Percentiles rank a stretch among this genome's conserved stretches.
These are phyloP conservation scores for Gentiana macrophylla DNA, from an alignment of 257 asterid species.

Conservation along the genomic window DNA sequence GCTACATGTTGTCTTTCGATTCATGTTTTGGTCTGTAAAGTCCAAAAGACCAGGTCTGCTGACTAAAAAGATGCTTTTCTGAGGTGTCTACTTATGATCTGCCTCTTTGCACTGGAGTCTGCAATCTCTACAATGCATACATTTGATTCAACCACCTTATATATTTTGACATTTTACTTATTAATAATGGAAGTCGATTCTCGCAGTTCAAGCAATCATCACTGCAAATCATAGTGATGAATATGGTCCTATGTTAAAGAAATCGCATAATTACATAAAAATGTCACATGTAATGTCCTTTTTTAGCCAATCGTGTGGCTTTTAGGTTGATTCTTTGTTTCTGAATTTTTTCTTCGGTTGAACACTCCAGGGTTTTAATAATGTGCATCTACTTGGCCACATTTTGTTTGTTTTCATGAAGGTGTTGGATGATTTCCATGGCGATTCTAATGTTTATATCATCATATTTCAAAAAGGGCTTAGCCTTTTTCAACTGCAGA, in stretches of 20 bases:
- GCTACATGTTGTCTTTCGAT: too few relatives aligned
- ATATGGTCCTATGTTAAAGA: constrained; percentile 55
- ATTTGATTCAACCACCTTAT: too few relatives aligned
- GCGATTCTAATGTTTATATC: constrained; percentile 67
- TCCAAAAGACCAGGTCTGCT: too few relatives aligned
- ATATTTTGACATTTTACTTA: too few relatives aligned
- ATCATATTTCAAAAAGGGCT: constrained; percentile 98
- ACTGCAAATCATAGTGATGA: constrained; percentile 60
- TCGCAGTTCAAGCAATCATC: constrained; percentile 85
- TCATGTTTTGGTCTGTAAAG: too few relatives aligned
- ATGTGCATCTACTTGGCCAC: background rate
- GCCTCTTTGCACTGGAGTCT: too few relatives aligned
- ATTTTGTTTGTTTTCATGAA: constrained; percentile 16
- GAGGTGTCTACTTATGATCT: too few relatives aligned
- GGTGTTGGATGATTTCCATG: constrained; percentile 90
- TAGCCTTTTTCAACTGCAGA: constrained; percentile 99
- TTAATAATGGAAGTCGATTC: constrained; percentile 85
- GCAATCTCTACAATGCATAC: too few relatives aligned
- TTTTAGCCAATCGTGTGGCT: constrained; percentile 10
- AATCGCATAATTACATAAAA: constrained; percentile 62
- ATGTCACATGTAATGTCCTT: constrained; percentile 53
- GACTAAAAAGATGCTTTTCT: too few relatives aligned
- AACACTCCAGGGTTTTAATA: background rate
- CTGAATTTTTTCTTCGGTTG: too few relatives aligned
- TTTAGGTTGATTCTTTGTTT: constrained; percentile 1